Percentiles rank a stretch among this genome's conserved stretches.
Evolutionary conservation across 2,329 filamentous ascomycete species (phyloP).

Genomic region (Chrysosporium keratinophilum): DNA sequence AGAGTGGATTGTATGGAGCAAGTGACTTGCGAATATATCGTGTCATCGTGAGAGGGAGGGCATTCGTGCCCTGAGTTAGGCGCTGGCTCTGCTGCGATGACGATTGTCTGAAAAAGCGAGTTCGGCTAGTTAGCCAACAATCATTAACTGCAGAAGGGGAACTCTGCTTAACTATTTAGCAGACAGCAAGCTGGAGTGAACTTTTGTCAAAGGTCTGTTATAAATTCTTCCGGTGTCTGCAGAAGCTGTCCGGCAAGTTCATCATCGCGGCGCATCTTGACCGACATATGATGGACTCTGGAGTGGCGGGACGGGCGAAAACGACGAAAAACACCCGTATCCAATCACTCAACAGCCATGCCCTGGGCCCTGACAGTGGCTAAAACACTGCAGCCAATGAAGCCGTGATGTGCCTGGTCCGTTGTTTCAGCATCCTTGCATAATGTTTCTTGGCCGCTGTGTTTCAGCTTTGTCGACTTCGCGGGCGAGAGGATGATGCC

Average conservation of each 20-base stretch:
- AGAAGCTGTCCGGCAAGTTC: too few relatives aligned
- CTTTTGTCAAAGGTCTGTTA: too few relatives aligned
- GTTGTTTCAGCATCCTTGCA: background rate
- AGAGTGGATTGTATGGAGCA: background rate
- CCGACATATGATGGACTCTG: background rate
- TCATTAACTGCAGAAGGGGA: too few relatives aligned
- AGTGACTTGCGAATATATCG: background rate
- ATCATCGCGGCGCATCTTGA: too few relatives aligned
- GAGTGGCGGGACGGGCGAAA: background rate
- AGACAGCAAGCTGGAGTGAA: too few relatives aligned
- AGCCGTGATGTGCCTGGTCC: background rate
- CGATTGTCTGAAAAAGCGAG: too few relatives aligned
- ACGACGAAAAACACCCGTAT: background rate
- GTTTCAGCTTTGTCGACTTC: background rate
- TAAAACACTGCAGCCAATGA: constrained; percentile 2
- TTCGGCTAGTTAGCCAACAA: too few relatives aligned
- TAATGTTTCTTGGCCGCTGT: background rate
- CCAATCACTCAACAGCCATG: background rate
- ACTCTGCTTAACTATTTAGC: too few relatives aligned
- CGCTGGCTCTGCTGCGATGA: too few relatives aligned
- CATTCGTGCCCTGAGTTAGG: background rate
- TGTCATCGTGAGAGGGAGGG: background rate
- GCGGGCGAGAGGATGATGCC: background rate
- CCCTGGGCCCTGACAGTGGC: constrained; percentile 5
- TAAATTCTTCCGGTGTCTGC: too few relatives aligned